Evolutionary conservation across 1,284 basidiomycete genomes (phyloP).

Genomic region (Fomitopsis betulina): DNA sequence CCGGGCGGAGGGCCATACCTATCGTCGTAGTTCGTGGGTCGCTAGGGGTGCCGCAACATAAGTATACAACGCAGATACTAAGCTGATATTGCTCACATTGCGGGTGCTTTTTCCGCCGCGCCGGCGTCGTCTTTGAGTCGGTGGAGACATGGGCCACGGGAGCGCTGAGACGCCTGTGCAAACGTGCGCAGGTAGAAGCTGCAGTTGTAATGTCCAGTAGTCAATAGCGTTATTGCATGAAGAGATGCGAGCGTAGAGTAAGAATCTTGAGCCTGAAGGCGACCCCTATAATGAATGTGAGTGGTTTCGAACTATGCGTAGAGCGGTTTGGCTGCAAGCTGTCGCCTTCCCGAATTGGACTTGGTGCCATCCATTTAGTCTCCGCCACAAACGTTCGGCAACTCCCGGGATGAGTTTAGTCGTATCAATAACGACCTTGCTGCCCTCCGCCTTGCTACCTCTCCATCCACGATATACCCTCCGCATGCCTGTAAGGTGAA

Average conservation of each 20-base stretch:
- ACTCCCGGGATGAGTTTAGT: background rate
- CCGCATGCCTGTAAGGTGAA: too few relatives aligned
- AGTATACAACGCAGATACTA: background rate
- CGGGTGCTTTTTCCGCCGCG: background rate
- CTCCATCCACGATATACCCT: too few relatives aligned
- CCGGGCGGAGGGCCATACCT: background rate
- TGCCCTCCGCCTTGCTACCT: too few relatives aligned
- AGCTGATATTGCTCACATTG: background rate
- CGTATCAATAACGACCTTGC: too few relatives aligned
- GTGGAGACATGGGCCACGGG: background rate
- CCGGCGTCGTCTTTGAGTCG: background rate
- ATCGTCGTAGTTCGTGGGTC: background rate
- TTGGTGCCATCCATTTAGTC: slow-evolving; percentile 12
- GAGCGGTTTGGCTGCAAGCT: background rate
- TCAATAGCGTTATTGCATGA: background rate
- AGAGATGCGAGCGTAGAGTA: background rate
- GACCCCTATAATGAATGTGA: background rate
- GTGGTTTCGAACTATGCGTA: background rate
- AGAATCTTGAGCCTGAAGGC: background rate
- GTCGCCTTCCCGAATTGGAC: slow-evolving; percentile 8
- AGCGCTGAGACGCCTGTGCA: background rate
- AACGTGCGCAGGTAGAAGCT: background rate
- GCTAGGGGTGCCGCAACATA: background rate
- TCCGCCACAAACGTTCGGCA: slow-evolving; percentile 2
- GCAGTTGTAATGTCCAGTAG: background rate